These are phyloP conservation scores for Eucalyptus marginata DNA, from an alignment of 345 rosid genomes.

Conservation along the genomic window DNA sequence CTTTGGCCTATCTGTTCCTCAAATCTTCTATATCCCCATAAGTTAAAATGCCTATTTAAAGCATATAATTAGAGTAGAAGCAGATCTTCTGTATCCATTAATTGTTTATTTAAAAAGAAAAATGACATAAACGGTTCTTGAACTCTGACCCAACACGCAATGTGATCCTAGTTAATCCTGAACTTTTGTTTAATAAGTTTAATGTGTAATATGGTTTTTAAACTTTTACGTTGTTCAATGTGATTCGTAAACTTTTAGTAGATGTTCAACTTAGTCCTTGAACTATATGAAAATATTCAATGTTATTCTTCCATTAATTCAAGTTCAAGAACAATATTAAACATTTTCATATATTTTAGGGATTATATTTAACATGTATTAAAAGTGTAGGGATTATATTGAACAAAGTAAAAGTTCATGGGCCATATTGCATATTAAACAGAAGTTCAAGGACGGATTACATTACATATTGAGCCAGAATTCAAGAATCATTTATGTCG, in stretches of 20 bases:
- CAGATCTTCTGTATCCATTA: neutral
- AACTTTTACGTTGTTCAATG: rapidly evolving
- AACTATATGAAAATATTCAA: too few species aligned
- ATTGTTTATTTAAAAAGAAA: neutral
- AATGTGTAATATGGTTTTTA: rapidly evolving
- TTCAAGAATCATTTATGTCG: rapidly evolving
- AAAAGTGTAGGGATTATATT: too few species aligned
- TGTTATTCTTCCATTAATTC: rapidly evolving
- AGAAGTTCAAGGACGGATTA: rapidly evolving
- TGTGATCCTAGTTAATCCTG: too few species aligned
- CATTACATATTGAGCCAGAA: rapidly evolving
- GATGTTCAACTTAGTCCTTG: rapidly evolving
- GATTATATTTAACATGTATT: too few species aligned
- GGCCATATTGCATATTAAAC: rapidly evolving
- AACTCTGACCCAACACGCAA: rapidly evolving
- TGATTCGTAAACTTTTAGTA: rapidly evolving
- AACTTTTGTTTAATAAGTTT: rapidly evolving
- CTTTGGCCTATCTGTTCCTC: too few species aligned
- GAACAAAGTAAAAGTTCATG: rapidly evolving
- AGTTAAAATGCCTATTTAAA: neutral
- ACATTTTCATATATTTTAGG: too few species aligned
- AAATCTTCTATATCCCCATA: neutral
- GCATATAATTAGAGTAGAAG: neutral
- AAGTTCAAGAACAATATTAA: too few species aligned
- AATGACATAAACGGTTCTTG: rapidly evolving